Conservation (phyloP, 1,139 yeast genomes). For the Protomyces pachydermus region DNA sequence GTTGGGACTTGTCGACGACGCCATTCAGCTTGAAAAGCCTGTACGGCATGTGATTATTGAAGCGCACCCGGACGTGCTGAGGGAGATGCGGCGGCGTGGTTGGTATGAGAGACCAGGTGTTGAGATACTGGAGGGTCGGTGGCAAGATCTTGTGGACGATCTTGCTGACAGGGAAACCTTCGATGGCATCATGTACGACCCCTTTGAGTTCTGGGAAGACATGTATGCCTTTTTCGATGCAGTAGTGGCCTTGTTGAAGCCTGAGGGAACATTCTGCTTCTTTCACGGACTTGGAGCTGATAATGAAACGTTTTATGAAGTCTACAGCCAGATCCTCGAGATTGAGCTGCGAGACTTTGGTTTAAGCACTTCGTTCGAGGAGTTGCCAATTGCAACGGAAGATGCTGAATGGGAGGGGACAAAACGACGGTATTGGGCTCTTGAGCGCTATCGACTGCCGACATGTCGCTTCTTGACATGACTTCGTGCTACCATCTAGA, state of each 20-base stretch:
- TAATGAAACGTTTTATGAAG: slow-evolving; percentile 80
- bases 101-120: slow-evolving; percentile 78
- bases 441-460: slow-evolving; percentile 32
- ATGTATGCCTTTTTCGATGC: slow-evolving; percentile 80
- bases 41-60: slow-evolving; percentile 79
- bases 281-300: slow-evolving; percentile 98
- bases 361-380: slow-evolving; percentile 52
- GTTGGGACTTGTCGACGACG: slow-evolving; percentile 87
- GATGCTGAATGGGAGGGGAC: slow-evolving; percentile 60
- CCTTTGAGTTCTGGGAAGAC: slow-evolving; percentile 81
- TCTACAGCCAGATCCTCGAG: slow-evolving; percentile 74
- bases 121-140: slow-evolving; percentile 71
- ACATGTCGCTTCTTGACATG: slow-evolving; percentile 19
- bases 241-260: slow-evolving; percentile 74
- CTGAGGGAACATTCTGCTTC: slow-evolving; percentile 77
- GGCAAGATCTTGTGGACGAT: slow-evolving; percentile 77
- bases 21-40: slow-evolving; percentile 60
- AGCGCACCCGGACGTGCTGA: slow-evolving; percentile 88
- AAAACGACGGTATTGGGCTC: slow-evolving; percentile 64
- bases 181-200: slow-evolving; percentile 90
- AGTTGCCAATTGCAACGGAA: slow-evolving; percentile 35
- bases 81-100: slow-evolving; percentile 64
- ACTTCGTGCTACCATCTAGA: not conserved
- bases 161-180: slow-evolving; percentile 62
- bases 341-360: slow-evolving; percentile 79